Evolutionary conservation across 2,329 filamentous ascomycete genomes (phyloP).

Genomic region (Fusarium sp.): DNA sequence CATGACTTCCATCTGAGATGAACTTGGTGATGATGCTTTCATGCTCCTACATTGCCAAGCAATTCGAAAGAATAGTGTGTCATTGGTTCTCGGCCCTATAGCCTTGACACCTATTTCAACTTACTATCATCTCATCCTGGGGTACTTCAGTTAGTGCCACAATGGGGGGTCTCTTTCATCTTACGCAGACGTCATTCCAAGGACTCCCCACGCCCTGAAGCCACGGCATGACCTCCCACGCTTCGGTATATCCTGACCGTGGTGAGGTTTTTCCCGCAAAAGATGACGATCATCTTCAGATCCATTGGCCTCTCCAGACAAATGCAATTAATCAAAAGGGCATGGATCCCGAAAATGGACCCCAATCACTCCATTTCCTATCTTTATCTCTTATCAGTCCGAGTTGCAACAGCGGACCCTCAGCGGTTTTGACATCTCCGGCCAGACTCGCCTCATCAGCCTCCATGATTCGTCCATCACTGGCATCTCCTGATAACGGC

Average conservation of each 20-base stretch:
- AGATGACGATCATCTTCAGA: conserved; percentile 8
- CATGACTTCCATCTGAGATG: not conserved
- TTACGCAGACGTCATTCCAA: not conserved
- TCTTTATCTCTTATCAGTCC: conserved; percentile 33
- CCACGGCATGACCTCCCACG: not conserved
- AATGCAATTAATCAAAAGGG: conserved; percentile 1
- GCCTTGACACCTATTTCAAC: not conserved
- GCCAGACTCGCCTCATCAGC: conserved; percentile 32
- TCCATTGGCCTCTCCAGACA: conserved; percentile 12
- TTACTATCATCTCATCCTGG: not conserved
- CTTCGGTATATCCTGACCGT: conserved; percentile 10
- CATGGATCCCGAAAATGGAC: conserved; percentile 10
- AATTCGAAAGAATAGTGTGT: not conserved
- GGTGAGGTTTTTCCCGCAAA: not conserved
- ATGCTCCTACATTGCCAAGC: not conserved
- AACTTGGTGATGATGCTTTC: not conserved
- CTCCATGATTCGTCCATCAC: conserved; percentile 39
- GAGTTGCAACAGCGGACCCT: conserved; percentile 26
- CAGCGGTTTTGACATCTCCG: conserved; percentile 42
- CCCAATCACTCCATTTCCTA: conserved; percentile 3
- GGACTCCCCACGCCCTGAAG: not conserved
- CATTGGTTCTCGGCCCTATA: not conserved
- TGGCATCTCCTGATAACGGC: conserved; percentile 32
- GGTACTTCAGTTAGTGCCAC: not conserved
- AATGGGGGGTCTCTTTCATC: not conserved